Base-by-base conservation (phyloP, 1,139 yeast species). In the Zygosaccharomyces sapae region DNA sequence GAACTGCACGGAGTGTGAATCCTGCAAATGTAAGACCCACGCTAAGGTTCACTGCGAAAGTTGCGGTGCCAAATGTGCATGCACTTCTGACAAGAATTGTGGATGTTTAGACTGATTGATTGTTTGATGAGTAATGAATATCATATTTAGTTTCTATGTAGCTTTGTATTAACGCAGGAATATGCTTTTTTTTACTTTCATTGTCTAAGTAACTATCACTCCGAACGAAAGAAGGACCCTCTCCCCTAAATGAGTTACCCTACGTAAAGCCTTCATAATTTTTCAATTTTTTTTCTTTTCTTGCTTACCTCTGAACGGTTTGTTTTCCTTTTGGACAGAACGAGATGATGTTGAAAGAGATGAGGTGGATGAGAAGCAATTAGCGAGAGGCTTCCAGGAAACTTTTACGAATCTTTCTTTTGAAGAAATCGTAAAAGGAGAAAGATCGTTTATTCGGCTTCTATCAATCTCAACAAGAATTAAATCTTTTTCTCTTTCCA, bases 321-420 rank as follows among this genome's bases (percentile, higher is more conserved):
- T 37, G 40, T 37, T 37, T 37, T 37, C 40, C 27, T 37, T 37
- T 37, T 16, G 16, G 29, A 24, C 40, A 37, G 20, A 37, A 37
- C 40, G 40, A 37, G 40, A 37, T 37, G 40, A 12, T 6, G 20
- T 10, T n/a, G 19, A 13, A 36, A 25, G 25, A 20, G 38, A 35
- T 37, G 40, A 37, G 39, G 38, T 35, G 6, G 38, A 36, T 37
- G 31, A 37, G 40, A 22, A 37, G 40, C 40, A 37, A 37, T 6
- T 24, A 35, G 27, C 8, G 38, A 24, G 33, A 37, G 24, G 29
- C 33, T 24, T 24, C 24, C 22, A 12, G 16, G 27, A 22, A n/a
- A 3, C 10, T 36, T 25, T 35, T 35, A 5, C 5, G 12, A 20
- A 10, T 19, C 30, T 20, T n/a, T 22, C 31, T 24, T 13, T 16